phyloP scores from a whole-genome alignment of 2,329 filamentous ascomycete species.

The Ceratocystis cubensis region DNA sequence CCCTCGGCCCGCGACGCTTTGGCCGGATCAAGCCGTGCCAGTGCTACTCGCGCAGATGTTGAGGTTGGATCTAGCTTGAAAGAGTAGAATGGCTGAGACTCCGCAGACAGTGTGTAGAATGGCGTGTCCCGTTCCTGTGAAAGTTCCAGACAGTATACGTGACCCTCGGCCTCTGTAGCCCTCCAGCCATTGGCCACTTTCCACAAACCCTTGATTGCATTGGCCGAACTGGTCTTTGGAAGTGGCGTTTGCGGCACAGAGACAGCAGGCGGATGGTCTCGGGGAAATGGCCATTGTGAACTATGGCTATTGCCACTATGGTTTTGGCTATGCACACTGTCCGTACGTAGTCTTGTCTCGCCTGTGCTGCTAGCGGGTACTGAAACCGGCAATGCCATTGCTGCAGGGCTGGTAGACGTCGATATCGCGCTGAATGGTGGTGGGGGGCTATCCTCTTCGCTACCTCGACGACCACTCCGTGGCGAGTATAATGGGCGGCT shows the following conservation, averaged over 20 bases:
- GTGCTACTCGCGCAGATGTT: slow-evolving; percentile 47
- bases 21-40: slow-evolving; percentile 47
- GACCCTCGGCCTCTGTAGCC: slow-evolving; percentile 46
- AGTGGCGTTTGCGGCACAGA: slow-evolving; percentile 32
- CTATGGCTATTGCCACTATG: slow-evolving; percentile 12
- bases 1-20: slow-evolving; percentile 41
- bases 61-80: slow-evolving; percentile 52
- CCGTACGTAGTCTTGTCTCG: no score
- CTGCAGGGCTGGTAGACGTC: not conserved
- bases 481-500: slow-evolving; percentile 51
- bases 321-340: not conserved
- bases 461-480: slow-evolving; percentile 22
- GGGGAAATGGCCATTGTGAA: slow-evolving; percentile 24
- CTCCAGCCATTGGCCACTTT: slow-evolving; percentile 58
- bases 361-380: no score
- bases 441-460: slow-evolving; percentile 23
- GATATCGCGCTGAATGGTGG: not conserved
- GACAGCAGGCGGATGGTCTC: slow-evolving; percentile 26
- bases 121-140: slow-evolving; percentile 46
- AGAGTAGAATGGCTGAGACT: slow-evolving; percentile 53
- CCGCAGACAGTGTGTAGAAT: slow-evolving; percentile 53
- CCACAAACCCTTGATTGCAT: slow-evolving; percentile 54
- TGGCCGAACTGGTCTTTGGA: slow-evolving; percentile 42
- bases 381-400: no score
- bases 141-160: slow-evolving; percentile 47